These are phyloP conservation scores for Aureobasidium subglaciale DNA, from an alignment of 2,329 filamentous ascomycete genomes.

Conservation along the genomic window DNA sequence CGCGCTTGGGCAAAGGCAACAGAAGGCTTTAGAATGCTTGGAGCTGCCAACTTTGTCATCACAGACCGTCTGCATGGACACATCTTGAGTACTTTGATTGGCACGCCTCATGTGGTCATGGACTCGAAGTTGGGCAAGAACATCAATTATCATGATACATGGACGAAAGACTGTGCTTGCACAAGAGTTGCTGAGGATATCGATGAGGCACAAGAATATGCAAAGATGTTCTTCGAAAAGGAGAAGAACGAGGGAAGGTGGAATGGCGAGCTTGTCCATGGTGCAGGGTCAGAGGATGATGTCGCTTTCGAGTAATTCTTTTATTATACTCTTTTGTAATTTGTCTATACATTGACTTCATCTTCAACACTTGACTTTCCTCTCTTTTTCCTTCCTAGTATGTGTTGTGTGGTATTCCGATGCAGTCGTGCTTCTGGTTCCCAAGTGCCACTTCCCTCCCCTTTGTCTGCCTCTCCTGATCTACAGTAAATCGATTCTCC, in stretches of 20 bases:
- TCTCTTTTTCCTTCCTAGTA: neutral
- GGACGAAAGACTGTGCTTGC: slow-evolving; percentile 12
- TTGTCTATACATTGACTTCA: neutral
- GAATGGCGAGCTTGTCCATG: neutral
- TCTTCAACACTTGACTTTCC: neutral
- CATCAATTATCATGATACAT: slow-evolving; percentile 13
- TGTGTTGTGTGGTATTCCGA: neutral
- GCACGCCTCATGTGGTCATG: slow-evolving; percentile 10
- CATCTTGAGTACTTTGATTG: slow-evolving; percentile 12
- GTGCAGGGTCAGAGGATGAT: neutral
- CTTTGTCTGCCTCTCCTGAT: neutral
- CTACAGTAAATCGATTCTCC: neutral
- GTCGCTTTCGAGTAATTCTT: neutral
- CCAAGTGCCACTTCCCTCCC: too few species aligned
- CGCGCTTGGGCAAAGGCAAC: slow-evolving; percentile 13
- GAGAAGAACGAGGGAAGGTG: slow-evolving; percentile 4
- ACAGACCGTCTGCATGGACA: slow-evolving; percentile 13
- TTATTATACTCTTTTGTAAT: neutral
- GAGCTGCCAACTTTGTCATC: slow-evolving; percentile 14
- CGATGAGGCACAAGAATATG: slow-evolving; percentile 1
- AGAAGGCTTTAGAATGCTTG: slow-evolving; percentile 10
- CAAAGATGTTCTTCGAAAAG: slow-evolving; percentile 10
- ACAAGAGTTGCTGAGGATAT: slow-evolving; percentile 6
- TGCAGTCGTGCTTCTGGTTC: too few species aligned
- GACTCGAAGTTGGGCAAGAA: slow-evolving; percentile 14